These are phyloP conservation scores for Penicillium desertorum DNA, from an alignment of 495 filamentous ascomycete species.

Conservation along the genomic window DNA sequence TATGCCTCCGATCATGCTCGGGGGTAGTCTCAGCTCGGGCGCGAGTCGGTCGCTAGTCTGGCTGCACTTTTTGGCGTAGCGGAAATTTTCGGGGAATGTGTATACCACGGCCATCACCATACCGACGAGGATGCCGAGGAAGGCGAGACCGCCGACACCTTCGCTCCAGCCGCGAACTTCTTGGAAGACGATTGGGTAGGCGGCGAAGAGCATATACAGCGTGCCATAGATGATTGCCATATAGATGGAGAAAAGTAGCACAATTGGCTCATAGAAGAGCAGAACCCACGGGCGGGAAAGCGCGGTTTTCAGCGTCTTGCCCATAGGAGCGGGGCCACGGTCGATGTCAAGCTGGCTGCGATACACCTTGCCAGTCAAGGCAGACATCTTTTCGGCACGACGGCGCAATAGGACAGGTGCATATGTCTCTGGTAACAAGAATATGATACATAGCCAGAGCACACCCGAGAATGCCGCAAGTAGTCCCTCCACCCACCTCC, in stretches of 20 bases:
- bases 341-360: conserved; percentile 47
- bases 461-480: conserved; percentile 50
- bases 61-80: conserved; percentile 35
- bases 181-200: conserved; percentile 76
- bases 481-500: conserved; percentile 62
- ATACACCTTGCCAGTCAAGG: conserved; percentile 58
- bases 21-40: conserved; percentile 43
- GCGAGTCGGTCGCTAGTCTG: conserved; percentile 34
- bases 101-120: conserved; percentile 65
- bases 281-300: conserved; percentile 53
- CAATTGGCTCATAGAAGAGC: conserved; percentile 57
- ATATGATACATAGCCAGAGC: conserved; percentile 55
- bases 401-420: conserved; percentile 56
- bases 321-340: conserved; percentile 36
- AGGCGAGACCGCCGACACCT: conserved; percentile 70
- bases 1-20: conserved; percentile 36
- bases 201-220: conserved; percentile 82
- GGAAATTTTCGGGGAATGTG: conserved; percentile 42
- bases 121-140: conserved; percentile 78
- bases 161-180: conserved; percentile 70
- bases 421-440: conserved; percentile 61
- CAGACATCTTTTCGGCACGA: conserved; percentile 53
- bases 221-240: conserved; percentile 75
- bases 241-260: conserved; percentile 66
- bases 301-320: conserved; percentile 45